Evolutionary conservation across 352 stramenopile species (phyloP), one percentile per base, ranked within the genome.

Genomic region (Bremia lactucae): DNA sequence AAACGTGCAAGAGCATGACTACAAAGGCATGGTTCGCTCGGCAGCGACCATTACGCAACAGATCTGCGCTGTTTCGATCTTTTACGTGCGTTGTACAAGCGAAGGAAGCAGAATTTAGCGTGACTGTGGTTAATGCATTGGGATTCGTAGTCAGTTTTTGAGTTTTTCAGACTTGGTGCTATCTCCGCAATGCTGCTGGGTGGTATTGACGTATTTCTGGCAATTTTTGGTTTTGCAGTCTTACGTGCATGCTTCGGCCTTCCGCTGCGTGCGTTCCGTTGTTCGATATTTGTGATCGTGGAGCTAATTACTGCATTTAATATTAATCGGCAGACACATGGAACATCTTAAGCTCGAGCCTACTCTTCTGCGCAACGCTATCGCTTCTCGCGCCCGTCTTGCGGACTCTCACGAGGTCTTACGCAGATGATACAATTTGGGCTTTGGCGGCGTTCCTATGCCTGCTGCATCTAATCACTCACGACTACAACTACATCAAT

Each of bases 401-500:
- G 41, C 76, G 81, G 28, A 96, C 87, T 21, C 74, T 96, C 15
- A 96, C 87, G 15, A 68, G 72, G 20, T 94, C 85, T 20, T 95
- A 86, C 43, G 80, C 87, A 4, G 76, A 95, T 36, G 87, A 96
- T 61, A 95, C 83, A n/a, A 95, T 96, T 44, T 92, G 82, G 50
- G 83, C 74, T 19, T 61, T 96, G 21, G 76, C 77, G 33, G 74
- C 79, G 15, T 62, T 71, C 8, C 61, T 96, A 7, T 67, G 72
- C 18, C 51, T 83, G 33, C 46, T 96, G 29, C 87, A 96, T 48
- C 60, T 96, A 42, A 72, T 95, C 31, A 86, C 81, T 34, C 79
- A 96, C 59, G 85, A 96, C 67, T 96, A 96, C 65, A 72, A 59
- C 40, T 88, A 92, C 47, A 66, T 93, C 38, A 88, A 90, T 43